These are phyloP conservation scores for Platanthera guangdongensis DNA, from an alignment of 106 monocot species.

Conservation along the genomic window DNA sequence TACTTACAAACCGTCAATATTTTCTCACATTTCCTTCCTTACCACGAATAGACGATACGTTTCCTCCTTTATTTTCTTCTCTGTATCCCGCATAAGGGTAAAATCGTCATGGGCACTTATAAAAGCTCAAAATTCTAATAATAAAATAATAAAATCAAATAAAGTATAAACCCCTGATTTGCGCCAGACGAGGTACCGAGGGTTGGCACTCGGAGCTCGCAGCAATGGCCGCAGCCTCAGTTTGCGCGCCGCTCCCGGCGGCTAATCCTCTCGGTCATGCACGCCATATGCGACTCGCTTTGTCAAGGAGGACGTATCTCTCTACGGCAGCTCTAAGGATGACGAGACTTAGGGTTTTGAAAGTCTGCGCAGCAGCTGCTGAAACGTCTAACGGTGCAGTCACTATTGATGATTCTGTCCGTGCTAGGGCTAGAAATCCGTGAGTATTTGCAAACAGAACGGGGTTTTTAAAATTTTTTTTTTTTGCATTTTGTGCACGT, in stretches of 20 bases:
- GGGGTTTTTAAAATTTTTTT: background rate
- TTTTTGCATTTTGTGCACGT: background rate
- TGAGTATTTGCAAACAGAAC: background rate
- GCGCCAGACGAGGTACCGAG: too few species aligned
- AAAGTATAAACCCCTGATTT: too few species aligned
- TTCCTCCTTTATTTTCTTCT: too few species aligned
- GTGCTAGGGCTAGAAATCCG: slow-evolving; percentile 7
- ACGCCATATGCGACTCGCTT: background rate
- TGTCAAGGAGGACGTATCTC: background rate
- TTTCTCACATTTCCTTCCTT: too few species aligned
- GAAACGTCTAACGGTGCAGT: background rate
- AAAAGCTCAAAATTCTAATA: too few species aligned
- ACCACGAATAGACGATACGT: too few species aligned
- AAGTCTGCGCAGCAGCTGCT: background rate
- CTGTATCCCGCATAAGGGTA: too few species aligned
- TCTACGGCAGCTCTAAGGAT: background rate
- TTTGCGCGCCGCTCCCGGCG: background rate
- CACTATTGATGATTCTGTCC: slow-evolving; percentile 7
- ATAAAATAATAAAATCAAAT: too few species aligned
- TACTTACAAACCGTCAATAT: too few species aligned
- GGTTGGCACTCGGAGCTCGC: background rate
- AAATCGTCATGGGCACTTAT: too few species aligned
- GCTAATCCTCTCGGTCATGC: background rate
- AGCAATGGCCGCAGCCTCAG: background rate
- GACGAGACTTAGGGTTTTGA: slow-evolving; percentile 2